Evolutionary conservation across 2,329 filamentous ascomycete genomes (phyloP), one percentile per base, ranked within the genome.

Genomic region (Aspergillus novofumigatus): DNA sequence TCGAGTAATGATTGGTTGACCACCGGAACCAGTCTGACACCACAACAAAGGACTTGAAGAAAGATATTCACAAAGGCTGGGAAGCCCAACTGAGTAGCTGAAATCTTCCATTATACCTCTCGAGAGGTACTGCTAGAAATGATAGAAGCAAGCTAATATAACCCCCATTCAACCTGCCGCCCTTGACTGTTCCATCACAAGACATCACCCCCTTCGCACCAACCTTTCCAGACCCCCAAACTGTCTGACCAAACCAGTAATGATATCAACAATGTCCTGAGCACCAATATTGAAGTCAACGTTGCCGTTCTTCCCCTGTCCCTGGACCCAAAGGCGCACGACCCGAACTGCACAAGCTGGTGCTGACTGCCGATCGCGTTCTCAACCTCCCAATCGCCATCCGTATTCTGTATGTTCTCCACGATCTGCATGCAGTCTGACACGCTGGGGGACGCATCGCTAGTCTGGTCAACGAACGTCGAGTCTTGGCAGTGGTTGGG

Each of bases 231-330:
- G 51, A 55, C 6, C 63, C 6, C 68, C 69, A 62, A 69, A 76
- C 45, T 58, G 53, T 1, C 56, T 58, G 25, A 76, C 59, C 0
- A 71, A 57, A 2, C 71, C 62, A 41, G 62, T 67, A 56, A 76
- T 72, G 45, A 75, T 60, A 54, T 75, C 71, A 48, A 75, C 66
- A 42, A 74, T 63, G 55, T 77, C 72, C 63, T 75, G 70, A 10
- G 53, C 58, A 28, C 62, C 59, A n/a, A 66, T 44, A 25, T 54
- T 5, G 57, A 72, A 75, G 25, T 67, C 29, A 26, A 68, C 57
- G 52, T 69, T 68, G 28, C 72, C 73, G 9, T 56, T 20, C 49
- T 52, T 56, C 20, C 41, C 49, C 47, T 60, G 65, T 3, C 59
- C 55, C 59, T 73, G 55, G 28, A 75, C 59, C 71, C 73, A 53